Percentiles rank a stretch among this genome's conserved stretches.
Conservation (phyloP, 768 basidiomycete species). For the Mycena sanguinolenta region DNA sequence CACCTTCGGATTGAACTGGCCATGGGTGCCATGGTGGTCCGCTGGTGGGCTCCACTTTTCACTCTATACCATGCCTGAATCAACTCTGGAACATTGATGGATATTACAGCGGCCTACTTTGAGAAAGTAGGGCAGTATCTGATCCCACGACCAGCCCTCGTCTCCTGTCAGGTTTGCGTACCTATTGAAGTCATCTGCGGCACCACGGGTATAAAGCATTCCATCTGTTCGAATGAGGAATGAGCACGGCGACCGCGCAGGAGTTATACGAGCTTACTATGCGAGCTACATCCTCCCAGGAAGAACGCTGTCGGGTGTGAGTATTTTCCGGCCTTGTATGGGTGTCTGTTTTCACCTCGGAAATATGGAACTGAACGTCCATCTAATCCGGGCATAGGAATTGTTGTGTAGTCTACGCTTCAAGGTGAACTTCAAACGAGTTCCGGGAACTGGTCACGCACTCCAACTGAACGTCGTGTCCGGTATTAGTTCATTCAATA, state of each 20-base stretch:
- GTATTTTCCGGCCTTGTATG: neutral
- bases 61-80: constrained; percentile 39
- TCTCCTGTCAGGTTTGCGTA: constrained; percentile 42
- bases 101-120: constrained; percentile 35
- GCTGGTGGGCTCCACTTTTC: constrained; percentile 44
- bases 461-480: constrained; percentile 17
- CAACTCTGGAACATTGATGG: neutral
- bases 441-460: neutral
- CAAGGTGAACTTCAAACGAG: neutral
- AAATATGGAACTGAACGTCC: neutral
- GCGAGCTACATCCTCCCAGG: constrained; percentile 26
- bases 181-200: constrained; percentile 44
- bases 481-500: neutral
- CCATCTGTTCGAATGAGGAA: neutral
- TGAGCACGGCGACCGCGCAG: no score
- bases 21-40: constrained; percentile 45
- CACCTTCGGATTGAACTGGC: constrained; percentile 44
- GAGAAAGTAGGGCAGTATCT: constrained; percentile 40
- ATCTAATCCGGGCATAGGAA: neutral
- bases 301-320: neutral
- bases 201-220: constrained; percentile 42
- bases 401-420: constrained; percentile 14
- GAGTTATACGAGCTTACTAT: neutral
- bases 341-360: neutral
- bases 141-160: constrained; percentile 47